Percentiles rank a stretch among this genome's conserved stretches.
These are phyloP conservation scores for Rhodamnia argentea DNA, from an alignment of 345 rosid species.

Conservation along the genomic window DNA sequence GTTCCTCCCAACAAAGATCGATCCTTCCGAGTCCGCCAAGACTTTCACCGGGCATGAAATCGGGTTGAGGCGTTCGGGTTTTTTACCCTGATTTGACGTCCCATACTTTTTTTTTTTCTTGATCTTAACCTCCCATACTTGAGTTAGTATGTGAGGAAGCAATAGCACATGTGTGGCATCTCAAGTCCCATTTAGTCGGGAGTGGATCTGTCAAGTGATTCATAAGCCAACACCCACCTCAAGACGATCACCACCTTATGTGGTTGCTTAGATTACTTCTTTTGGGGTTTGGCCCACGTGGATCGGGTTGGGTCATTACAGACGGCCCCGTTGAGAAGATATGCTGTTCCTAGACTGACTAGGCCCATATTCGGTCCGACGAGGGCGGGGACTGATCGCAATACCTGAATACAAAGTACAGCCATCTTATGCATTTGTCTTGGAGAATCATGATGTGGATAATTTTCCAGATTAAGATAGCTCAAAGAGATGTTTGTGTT, in stretches of 20 bases:
- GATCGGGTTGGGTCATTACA: fast-evolving
- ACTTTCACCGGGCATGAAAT: not conserved
- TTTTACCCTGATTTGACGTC: not conserved
- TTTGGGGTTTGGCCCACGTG: fast-evolving
- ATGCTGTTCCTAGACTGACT: fast-evolving
- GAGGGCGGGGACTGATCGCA: not conserved
- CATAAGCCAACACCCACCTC: not conserved
- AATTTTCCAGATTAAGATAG: not conserved
- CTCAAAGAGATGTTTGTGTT: not conserved
- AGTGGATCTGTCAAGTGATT: not conserved
- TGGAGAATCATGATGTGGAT: not conserved
- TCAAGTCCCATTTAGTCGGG: not conserved
- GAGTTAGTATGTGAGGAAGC: not conserved
- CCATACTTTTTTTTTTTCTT: too few species aligned
- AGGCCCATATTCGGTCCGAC: not conserved
- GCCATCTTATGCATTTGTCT: not conserved
- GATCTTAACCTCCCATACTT: not conserved
- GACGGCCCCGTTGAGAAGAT: fast-evolving
- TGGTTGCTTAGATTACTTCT: not conserved
- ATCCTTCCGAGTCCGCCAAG: not conserved
- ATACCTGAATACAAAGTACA: not conserved
- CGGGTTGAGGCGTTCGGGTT: not conserved
- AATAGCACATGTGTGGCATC: not conserved
- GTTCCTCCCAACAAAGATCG: not conserved
- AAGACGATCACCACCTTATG: not conserved